Percentiles rank a stretch among this genome's conserved stretches.
Conservation (phyloP, 2,329 filamentous ascomycete species). For the Diaporthe aspalathi region DNA sequence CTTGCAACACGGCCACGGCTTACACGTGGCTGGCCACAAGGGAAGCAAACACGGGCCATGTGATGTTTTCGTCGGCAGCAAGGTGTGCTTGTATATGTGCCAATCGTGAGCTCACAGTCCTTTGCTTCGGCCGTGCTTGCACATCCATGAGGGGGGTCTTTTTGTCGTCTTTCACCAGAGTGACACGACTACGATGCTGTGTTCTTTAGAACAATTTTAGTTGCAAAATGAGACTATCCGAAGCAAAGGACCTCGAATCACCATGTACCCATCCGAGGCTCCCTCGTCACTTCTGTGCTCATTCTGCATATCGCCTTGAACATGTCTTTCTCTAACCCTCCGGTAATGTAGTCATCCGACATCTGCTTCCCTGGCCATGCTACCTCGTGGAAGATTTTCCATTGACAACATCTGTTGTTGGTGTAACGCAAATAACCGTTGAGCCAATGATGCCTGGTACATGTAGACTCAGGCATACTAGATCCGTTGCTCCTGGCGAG, state of each 20-base stretch:
- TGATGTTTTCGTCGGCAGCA: too few relatives aligned
- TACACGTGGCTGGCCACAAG: neutral
- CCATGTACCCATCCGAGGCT: neutral
- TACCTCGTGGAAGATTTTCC: too few relatives aligned
- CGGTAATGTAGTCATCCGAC: neutral
- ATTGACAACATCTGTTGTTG: neutral
- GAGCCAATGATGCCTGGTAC: neutral
- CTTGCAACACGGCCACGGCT: neutral
- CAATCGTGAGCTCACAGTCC: too few relatives aligned
- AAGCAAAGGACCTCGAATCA: neutral
- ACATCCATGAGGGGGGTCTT: neutral
- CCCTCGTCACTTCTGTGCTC: fast-evolving
- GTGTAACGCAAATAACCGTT: neutral
- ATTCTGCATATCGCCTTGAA: neutral
- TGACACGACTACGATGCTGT: too few relatives aligned
- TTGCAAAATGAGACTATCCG: neutral
- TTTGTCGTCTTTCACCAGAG: neutral
- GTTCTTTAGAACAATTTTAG: neutral
- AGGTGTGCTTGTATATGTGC: too few relatives aligned
- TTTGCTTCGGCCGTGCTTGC: neutral
- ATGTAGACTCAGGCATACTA: neutral
- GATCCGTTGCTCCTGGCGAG: neutral
- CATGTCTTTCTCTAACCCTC: neutral
- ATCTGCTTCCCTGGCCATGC: too few relatives aligned
- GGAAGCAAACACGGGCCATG: conserved; percentile 4